Evolutionary conservation across 139 green algal species (phyloP), one percentile per base, ranked within the genome.

Genomic region (Chlamydomonas sphaeroides): DNA sequence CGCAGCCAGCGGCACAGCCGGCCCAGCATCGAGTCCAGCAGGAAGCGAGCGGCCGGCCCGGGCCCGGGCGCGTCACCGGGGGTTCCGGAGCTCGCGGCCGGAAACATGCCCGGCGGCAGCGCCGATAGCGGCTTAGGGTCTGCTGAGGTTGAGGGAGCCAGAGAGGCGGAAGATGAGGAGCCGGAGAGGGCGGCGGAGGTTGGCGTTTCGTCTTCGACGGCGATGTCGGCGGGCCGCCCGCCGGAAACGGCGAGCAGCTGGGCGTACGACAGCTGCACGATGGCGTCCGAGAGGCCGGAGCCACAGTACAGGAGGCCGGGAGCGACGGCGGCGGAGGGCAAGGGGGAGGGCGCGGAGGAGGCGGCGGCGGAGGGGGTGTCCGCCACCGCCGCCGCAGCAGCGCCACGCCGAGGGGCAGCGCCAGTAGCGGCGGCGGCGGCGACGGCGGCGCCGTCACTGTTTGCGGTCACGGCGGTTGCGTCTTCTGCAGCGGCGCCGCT

Each of bases 21-120:
- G 3, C 91, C 91, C 38, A 93, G 59, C 91, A 93, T 93, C 42
- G 35, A 57, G 79, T 94, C 91, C 26, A 89, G 38, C 49, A 94
- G 87, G 73, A 94, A 94, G 8, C 41, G 49, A 8, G 51, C 32
- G 26, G 63, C 28, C 71, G 45, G 17, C 71, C 14, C 28, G 33
- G 33, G 65, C 15, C 0, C 35, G n/a, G 56, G n/a, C n/a, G n/a
- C n/a, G n/a, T n/a, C n/a, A n/a, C n/a, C 72, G 1, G 26, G n/a
- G 10, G 26, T n/a, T 7, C 36, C 56, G 28, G 32, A 30, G 5
- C 41, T n/a, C 7, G 70, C 49, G 4, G 65, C 33, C 23, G 23
- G n/a, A 6, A 67, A 23, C 68, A 61, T 28, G 30, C 57, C 28
- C 45, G 23, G n/a, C 68, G 5, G 68, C 18, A 61, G 33, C 10